Base-by-base conservation (phyloP, 352 stramenopile genomes). In the Pythium plurisporium region DNA sequence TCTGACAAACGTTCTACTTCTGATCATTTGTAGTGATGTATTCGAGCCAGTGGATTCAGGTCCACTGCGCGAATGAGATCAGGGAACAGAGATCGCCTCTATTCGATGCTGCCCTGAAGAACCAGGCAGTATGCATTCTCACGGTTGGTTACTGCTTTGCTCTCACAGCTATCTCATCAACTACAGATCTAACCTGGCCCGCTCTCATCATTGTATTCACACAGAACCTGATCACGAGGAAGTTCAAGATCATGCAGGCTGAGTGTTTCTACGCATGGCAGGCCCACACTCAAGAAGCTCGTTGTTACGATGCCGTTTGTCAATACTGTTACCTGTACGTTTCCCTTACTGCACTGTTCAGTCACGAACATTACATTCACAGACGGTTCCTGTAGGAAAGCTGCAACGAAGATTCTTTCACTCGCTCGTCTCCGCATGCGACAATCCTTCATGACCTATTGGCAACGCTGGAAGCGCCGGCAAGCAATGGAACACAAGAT, bases 251-350 rank as follows among this genome's bases (percentile, higher is more conserved):
- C 2, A 36, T 54, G 45, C 20, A 58, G 45, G 15, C 48, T 25
- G 5, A 41, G 23, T n/a, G 67, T 5, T 73, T 82, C 47, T 27
- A 37, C 22, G 20, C 11, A 12, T 89, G 75, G 76, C 30, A 29
- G 1, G 46, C 59, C 6, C 47, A 67, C 34, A 58, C n/a, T 5
- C 51, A 50, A 5, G 59, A 58, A 55, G 29, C 30, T 4, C 63
- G 57, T 9, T 86, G 62, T 14, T 33, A 60, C 9, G 47, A 71
- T 4, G 58, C 62, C 9, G 48, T 81, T 10, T 37, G 37, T 8
- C 55, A 25, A 3, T 90, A 82, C 56, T 87, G 76, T n/a, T 55
- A 46, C 29, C 52, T 87, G 79, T 90, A 69, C 15, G 55, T 29
- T 17, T 31, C 27, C 15, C 36, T 22, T 0, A n/a, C 22, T 22